Evolutionary conservation across 163 green algal genomes (phyloP).

Genomic region (Prototheca wickerhamii): DNA sequence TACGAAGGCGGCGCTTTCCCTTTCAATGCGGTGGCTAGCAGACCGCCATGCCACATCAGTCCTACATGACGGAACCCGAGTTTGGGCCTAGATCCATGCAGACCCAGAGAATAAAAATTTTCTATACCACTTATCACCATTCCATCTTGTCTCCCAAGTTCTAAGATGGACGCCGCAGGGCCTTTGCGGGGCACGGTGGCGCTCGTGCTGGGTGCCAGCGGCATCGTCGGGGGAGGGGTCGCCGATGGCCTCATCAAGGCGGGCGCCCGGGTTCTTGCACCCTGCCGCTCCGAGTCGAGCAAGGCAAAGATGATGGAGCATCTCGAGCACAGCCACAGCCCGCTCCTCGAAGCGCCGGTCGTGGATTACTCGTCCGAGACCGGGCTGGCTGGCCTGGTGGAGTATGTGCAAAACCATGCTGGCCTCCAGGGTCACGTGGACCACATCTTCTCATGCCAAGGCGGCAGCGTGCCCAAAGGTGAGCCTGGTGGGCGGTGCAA

Average conservation of each 20-base stretch:
- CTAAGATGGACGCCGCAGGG: not conserved
- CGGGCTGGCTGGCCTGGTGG: not conserved
- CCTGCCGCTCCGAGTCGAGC: conserved; percentile 1
- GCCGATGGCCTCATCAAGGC: conserved; percentile 1
- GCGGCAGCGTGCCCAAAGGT: not conserved
- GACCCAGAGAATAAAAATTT: too few species aligned
- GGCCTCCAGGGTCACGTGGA: conserved; percentile 1
- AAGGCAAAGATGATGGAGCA: not conserved
- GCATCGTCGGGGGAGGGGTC: conserved; percentile 14
- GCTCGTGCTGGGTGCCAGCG: conserved; percentile 1
- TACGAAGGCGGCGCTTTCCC: too few species aligned
- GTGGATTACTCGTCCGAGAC: not conserved
- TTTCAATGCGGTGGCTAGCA: too few species aligned
- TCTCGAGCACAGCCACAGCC: not conserved
- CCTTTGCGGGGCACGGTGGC: not conserved
- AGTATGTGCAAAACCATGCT: not conserved
- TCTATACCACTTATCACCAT: too few species aligned
- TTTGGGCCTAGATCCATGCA: not conserved
- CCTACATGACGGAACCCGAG: not conserved
- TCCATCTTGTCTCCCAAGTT: not conserved
- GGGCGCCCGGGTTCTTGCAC: not conserved
- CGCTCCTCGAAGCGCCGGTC: not conserved
- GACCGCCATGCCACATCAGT: not conserved
- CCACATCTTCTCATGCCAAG: not conserved
- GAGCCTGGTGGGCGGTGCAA: not conserved